These are phyloP conservation scores for Arachis hypogaea DNA, from an alignment of 306 rosid species.

Conservation along the genomic window DNA sequence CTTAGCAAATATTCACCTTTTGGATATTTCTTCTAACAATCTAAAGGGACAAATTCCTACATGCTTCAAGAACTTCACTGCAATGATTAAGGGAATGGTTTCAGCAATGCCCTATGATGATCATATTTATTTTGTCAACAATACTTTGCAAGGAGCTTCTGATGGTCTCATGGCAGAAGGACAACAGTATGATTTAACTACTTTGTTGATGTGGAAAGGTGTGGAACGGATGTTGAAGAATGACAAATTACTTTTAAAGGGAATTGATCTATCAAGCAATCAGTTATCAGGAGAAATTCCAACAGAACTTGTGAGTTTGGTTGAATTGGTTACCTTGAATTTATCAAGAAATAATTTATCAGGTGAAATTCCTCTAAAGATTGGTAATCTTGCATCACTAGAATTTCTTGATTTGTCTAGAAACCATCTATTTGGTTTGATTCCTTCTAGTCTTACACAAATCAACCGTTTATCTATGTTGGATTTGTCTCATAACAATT, in stretches of 20 bases:
- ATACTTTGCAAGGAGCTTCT: background rate
- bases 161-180: no score
- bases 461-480: slow-evolving; percentile 22
- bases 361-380: background rate
- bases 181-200: background rate
- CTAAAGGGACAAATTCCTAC: background rate
- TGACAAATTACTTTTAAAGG: background rate
- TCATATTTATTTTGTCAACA: background rate
- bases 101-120: background rate
- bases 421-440: background rate
- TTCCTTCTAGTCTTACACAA: slow-evolving; percentile 27
- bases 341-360: slow-evolving; percentile 1
- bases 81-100: background rate
- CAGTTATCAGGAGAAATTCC: slow-evolving; percentile 10
- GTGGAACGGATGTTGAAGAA: background rate
- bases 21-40: background rate
- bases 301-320: background rate
- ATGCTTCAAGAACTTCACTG: background rate
- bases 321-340: slow-evolving; percentile 6
- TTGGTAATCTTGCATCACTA: background rate
- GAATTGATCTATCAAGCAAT: slow-evolving; percentile 30
- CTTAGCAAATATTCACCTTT: background rate
- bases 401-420: slow-evolving; percentile 23
- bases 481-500: slow-evolving; percentile 15
- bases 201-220: slow-evolving; percentile 24